Conservation (phyloP, 139 green algal genomes). For the Chlorella sp. region DNA sequence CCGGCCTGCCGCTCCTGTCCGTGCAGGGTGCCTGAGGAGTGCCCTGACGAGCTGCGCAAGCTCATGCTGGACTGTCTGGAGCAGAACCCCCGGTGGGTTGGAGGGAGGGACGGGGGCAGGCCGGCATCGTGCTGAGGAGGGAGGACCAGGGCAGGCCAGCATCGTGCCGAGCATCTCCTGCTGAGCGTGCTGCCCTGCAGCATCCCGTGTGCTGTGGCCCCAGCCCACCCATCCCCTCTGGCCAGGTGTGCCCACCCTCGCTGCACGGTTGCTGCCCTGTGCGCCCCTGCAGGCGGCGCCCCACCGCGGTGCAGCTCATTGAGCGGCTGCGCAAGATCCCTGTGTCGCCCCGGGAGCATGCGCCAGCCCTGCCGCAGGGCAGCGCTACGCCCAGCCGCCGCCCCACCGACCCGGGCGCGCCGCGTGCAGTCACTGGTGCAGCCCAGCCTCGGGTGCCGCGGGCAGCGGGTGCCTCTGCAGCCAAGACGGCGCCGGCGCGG, state of each 20-base stretch:
- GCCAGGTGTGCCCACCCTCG: no score
- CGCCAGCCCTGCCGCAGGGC: background rate
- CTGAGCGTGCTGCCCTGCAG: no score
- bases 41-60: conserved; percentile 34
- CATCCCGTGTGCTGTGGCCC: no score
- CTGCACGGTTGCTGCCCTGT: no score
- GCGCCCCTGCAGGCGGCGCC: conserved; percentile 21
- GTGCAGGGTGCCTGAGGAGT: conserved; percentile 53
- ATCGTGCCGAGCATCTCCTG: no score
- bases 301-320: conserved; percentile 32
- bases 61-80: conserved; percentile 49
- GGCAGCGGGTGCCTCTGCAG: background rate
- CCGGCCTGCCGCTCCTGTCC: background rate
- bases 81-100: conserved; percentile 21
- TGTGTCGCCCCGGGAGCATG: conserved; percentile 4
- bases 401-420: no score
- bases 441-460: background rate
- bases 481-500: background rate
- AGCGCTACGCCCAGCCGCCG: background rate
- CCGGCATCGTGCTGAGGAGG: no score
- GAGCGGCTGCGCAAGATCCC: conserved; percentile 26
- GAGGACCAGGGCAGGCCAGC: no score
- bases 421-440: background rate
- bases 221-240: no score
- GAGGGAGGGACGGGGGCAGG: no score